phyloP scores from a whole-genome alignment of 345 rosid species.

The Microthlaspi erraticum region DNA sequence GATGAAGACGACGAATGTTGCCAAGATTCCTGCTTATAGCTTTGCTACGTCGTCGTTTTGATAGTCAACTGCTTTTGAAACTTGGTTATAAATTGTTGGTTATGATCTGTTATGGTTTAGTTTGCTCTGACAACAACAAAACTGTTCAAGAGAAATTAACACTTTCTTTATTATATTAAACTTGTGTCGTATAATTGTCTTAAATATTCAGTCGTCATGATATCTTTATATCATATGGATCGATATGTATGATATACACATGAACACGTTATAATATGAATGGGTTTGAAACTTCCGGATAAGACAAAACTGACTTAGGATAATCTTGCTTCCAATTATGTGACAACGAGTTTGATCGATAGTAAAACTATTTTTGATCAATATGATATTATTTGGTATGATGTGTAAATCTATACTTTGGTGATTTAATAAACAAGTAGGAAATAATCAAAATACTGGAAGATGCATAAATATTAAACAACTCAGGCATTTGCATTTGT shows the following conservation, averaged over 20 bases:
- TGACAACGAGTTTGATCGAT: conserved; percentile 21
- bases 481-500: neutral
- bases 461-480: conserved; percentile 4
- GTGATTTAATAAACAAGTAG: neutral
- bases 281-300: neutral
- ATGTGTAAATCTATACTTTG: neutral
- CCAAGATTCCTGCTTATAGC: conserved; percentile 75
- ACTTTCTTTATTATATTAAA: neutral
- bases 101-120: too few relatives aligned
- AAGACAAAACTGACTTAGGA: conserved; percentile 1
- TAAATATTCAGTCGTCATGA: neutral
- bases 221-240: neutral
- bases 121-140: too few relatives aligned
- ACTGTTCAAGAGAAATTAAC: too few relatives aligned
- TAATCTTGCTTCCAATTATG: conserved; percentile 36
- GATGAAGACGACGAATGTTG: conserved; percentile 61
- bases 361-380: neutral
- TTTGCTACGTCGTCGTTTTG: conserved; percentile 34
- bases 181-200: neutral
- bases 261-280: neutral
- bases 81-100: too few relatives aligned
- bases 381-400: conserved; percentile 5
- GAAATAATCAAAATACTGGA: neutral
- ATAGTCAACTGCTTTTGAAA: neutral
- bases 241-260: neutral